Conservation (phyloP, 176 grass and related monocot species). For the Ensete ventricosum region DNA sequence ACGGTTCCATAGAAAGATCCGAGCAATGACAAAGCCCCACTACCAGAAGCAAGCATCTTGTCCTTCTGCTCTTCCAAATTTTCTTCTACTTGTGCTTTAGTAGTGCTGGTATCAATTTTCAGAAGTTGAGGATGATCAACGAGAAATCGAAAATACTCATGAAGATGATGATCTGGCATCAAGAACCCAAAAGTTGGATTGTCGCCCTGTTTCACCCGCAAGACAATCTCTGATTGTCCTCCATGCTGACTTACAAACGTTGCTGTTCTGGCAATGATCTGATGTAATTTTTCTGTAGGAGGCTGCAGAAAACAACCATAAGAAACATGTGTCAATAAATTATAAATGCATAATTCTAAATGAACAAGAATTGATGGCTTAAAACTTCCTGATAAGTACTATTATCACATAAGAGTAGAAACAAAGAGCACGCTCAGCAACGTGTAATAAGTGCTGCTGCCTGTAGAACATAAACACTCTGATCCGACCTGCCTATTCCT, state of each 20-base stretch:
- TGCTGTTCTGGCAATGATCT: conserved; percentile 91
- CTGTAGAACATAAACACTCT: conserved; percentile 57
- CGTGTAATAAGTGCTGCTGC: conserved; percentile 29
- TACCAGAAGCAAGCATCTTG: conserved; percentile 6
- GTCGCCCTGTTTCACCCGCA: conserved; percentile 83
- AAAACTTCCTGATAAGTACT: conserved; percentile 9
- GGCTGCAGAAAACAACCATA: conserved; percentile 52
- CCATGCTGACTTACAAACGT: conserved; percentile 78
- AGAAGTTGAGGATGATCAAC: conserved; percentile 65
- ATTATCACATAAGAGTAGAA: conserved; percentile 23
- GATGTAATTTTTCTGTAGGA: conserved; percentile 72
- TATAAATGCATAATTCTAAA: conserved; percentile 21
- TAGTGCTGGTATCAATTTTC: conserved; percentile 27
- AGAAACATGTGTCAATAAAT: neutral
- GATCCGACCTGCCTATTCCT: conserved; percentile 93
- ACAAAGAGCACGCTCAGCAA: conserved; percentile 24
- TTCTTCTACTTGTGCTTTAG: conserved; percentile 14
- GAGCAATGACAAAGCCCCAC: conserved; percentile 80
- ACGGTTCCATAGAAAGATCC: conserved; percentile 67
- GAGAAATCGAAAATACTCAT: conserved; percentile 71
- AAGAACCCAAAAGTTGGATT: conserved; percentile 98
- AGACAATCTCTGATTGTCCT: conserved; percentile 88
- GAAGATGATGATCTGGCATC: conserved; percentile 87
- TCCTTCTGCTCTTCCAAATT: conserved; percentile 20
- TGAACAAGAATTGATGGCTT: conserved; percentile 16